Evolutionary conservation across 805 yeast genomes (phyloP).

Genomic region (Hanseniaspora opuntiae): DNA sequence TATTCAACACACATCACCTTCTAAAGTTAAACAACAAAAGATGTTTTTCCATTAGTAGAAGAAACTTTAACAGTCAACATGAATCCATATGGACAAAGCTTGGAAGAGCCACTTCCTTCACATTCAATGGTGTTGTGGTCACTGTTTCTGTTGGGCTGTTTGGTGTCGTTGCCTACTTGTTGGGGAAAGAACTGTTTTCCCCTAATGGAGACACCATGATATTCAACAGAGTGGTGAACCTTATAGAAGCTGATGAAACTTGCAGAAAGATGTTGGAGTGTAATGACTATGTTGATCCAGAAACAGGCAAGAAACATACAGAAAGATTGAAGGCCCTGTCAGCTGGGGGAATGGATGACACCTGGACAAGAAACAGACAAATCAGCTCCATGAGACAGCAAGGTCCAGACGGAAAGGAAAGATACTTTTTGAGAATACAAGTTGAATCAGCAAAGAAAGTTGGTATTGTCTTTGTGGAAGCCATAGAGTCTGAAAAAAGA

Average conservation of each 20-base stretch:
- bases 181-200: conserved; percentile 65
- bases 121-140: conserved; percentile 48
- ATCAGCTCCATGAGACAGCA: conserved; percentile 47
- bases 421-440: conserved; percentile 70
- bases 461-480: conserved; percentile 70
- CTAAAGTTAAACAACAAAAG: neutral
- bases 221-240: conserved; percentile 70
- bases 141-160: conserved; percentile 59
- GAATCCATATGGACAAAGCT: conserved; percentile 34
- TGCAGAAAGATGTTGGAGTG: conserved; percentile 48
- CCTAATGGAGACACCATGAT: conserved; percentile 88
- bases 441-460: conserved; percentile 56
- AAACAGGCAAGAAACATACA: conserved; percentile 25
- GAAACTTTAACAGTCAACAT: conserved; percentile 18
- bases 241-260: conserved; percentile 53
- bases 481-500: conserved; percentile 47
- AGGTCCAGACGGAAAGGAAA: conserved; percentile 69
- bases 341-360: conserved; percentile 47
- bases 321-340: conserved; percentile 74
- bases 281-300: conserved; percentile 21
- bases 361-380: conserved; percentile 84
- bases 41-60: neutral
- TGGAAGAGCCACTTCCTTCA: conserved; percentile 46
- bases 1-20: neutral
- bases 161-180: conserved; percentile 53